These are phyloP conservation scores for Gossypium longicalyx DNA, from an alignment of 345 rosid genomes.

Conservation along the genomic window DNA sequence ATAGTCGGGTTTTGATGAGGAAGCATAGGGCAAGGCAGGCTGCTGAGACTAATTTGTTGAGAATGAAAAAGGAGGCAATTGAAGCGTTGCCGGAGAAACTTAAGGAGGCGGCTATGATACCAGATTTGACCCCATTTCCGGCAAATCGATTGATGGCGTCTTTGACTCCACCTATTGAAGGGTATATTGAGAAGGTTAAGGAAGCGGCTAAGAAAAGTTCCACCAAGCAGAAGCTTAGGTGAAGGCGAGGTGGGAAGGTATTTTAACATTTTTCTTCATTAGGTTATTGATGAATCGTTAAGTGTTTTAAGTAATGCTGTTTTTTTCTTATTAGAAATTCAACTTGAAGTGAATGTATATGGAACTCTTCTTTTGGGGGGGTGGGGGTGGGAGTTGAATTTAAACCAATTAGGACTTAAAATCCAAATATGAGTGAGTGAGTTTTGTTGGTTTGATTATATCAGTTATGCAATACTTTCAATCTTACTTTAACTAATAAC, in stretches of 20 bases:
- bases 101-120: constrained; percentile 65
- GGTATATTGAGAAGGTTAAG: constrained; percentile 75
- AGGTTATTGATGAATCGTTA: not conserved
- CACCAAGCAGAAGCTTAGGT: constrained; percentile 74
- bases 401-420: no score
- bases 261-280: not conserved
- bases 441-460: not conserved
- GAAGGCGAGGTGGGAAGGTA: constrained; percentile 29
- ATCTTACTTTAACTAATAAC: not conserved
- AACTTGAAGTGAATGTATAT: not conserved
- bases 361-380: not conserved
- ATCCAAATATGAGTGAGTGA: not conserved
- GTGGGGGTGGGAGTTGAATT: no score
- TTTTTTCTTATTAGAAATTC: not conserved
- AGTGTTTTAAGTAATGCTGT: not conserved
- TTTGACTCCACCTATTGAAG: constrained; percentile 94
- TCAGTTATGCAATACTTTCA: not conserved
- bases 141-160: constrained; percentile 73
- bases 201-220: constrained; percentile 72
- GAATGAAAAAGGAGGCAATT: constrained; percentile 61
- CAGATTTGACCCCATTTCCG: constrained; percentile 76
- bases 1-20: constrained; percentile 79
- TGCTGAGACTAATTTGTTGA: constrained; percentile 47
- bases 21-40: constrained; percentile 70
- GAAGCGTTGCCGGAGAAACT: constrained; percentile 75